Base-by-base conservation (phyloP, 73 alveolate species). In the Paramecium octaurelia region DNA sequence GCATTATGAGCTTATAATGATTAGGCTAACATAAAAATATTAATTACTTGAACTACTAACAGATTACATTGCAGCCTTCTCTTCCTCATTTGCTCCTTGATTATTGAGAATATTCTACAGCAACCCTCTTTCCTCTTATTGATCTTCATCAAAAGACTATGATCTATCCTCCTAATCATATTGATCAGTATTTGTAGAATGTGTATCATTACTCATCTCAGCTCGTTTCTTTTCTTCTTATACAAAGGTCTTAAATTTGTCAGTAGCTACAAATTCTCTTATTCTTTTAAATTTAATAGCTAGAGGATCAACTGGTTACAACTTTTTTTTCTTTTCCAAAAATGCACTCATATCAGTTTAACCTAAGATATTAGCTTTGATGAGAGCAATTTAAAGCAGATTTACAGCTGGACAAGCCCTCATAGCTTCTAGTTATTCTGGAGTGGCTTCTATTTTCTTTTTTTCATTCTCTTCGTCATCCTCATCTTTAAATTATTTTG, bases 1-100 rank as follows among this genome's bases (percentile, higher is more conserved):
- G 87, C 88, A 87, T 87, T 87, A 43, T 87, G 64, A 12, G 93
- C 86, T n/a, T 87, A 43, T 35, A 87, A 42, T 14, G 75, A 64
- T 24, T 40, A 59, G 8, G 69, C 69, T 54, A 54, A 16, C 3
- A 54, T 54, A 16, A 18, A 54, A 18, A 54, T 54, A n/a, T 18
- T 54, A 54, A 54, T 54, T 54, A 54, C 69, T 54, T 54, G 87
- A 42, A 64, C 88, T 64, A 68, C 68, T 60, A 27, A 87, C 93
- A 87, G 88, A 64, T 48, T 87, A 35, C 36, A 42, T 57, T 10
- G 86, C 93, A 8, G 88, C 88, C 21, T 54, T 87, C 31, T 87
- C 93, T 87, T 87, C 93, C 8, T 87, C 87, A 54, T 87, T 54
- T 4, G 23, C 42, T 42, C 43, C 88, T 43, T 35, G 40, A 75